Conservation (phyloP, 108 stramenopile genomes). For the Epithemia pelagica region DNA sequence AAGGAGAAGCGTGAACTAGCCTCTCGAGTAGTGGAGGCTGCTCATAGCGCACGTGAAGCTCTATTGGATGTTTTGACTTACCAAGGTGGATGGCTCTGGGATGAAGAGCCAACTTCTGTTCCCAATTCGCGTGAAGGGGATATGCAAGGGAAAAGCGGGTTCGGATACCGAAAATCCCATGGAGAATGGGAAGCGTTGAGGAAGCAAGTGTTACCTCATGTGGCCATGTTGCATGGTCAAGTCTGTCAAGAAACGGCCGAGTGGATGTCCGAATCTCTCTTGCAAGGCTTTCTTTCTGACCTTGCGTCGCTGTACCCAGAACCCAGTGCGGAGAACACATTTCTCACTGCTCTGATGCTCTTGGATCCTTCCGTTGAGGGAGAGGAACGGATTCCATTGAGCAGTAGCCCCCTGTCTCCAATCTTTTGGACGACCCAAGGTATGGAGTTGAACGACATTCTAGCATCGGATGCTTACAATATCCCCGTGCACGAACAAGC, state of each 20-base stretch:
- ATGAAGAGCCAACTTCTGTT: slow-evolving; percentile 19
- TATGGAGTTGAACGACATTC: slow-evolving; percentile 40
- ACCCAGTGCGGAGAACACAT: background rate
- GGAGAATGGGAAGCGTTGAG: slow-evolving; percentile 42
- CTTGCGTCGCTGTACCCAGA: slow-evolving; percentile 19
- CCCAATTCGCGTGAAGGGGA: background rate
- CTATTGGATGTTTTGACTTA: slow-evolving; percentile 47
- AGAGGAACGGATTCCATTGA: background rate
- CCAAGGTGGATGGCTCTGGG: slow-evolving; percentile 62
- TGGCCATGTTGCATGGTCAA: slow-evolving; percentile 48
- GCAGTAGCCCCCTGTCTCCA: slow-evolving; percentile 35
- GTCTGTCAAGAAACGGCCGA: slow-evolving; percentile 62
- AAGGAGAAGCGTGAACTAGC: slow-evolving; percentile 16
- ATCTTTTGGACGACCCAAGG: slow-evolving; percentile 57
- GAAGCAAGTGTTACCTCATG: slow-evolving; percentile 33
- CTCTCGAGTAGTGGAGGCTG: background rate
- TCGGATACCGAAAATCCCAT: slow-evolving; percentile 13
- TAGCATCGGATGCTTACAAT: slow-evolving; percentile 54
- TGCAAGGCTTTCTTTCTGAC: slow-evolving; percentile 22
- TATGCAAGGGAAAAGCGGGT: background rate
- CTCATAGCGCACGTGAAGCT: slow-evolving; percentile 36
- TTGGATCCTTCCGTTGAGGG: slow-evolving; percentile 22
- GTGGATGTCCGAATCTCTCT: slow-evolving; percentile 54
- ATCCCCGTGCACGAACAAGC: slow-evolving; percentile 16
- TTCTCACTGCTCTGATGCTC: slow-evolving; percentile 20